phyloP scores from a whole-genome alignment of 768 basidiomycete genomes.

The Suillus weaverae region DNA sequence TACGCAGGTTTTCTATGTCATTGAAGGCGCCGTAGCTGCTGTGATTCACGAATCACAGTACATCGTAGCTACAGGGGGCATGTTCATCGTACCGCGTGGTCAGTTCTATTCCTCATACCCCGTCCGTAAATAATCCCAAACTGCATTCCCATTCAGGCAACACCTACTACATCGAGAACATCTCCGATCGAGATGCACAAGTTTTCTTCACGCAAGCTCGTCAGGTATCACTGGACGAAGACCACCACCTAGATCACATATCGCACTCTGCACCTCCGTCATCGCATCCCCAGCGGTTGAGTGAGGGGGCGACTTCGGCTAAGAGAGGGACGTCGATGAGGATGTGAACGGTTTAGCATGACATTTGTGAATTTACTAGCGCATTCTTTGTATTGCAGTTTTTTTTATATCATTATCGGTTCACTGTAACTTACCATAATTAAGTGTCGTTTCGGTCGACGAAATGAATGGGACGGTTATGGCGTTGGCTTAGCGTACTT shows the following conservation, averaged over 20 bases:
- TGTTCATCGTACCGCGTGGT: constrained; percentile 92
- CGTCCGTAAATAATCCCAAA: background rate
- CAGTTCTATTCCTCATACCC: constrained; percentile 18
- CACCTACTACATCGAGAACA: constrained; percentile 87
- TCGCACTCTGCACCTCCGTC: constrained; percentile 31
- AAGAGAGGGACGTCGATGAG: constrained; percentile 13
- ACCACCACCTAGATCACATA: constrained; percentile 20
- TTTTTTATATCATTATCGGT: background rate
- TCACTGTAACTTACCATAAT: background rate
- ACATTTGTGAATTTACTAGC: background rate
- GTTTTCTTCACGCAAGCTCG: constrained; percentile 93
- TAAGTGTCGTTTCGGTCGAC: background rate
- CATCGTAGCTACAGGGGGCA: constrained; percentile 77
- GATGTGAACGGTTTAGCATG: background rate
- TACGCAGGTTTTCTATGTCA: constrained; percentile 69
- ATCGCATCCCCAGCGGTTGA: constrained; percentile 28
- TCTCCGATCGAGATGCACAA: constrained; percentile 72
- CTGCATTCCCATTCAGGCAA: constrained; percentile 57
- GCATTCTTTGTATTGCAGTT: background rate
- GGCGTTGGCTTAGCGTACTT: background rate
- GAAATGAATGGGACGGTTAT: background rate
- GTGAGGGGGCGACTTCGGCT: constrained; percentile 18
- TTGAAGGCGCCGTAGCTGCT: constrained; percentile 87
- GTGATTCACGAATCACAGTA: constrained; percentile 79
- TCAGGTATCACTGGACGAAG: constrained; percentile 39